Base-by-base conservation (phyloP, 768 basidiomycete species). In the Lentinula detonsa region DNA sequence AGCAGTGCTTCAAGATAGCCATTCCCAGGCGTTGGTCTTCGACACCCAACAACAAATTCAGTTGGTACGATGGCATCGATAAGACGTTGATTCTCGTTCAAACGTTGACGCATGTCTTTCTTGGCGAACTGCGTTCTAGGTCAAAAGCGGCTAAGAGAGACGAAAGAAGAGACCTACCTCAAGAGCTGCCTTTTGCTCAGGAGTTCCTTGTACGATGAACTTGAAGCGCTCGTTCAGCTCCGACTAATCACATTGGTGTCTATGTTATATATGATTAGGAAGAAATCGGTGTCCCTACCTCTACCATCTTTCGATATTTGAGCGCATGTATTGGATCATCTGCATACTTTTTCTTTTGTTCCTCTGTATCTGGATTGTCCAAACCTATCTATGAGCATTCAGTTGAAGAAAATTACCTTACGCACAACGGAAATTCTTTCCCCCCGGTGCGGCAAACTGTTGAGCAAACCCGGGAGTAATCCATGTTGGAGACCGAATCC, bases 1-100 rank as follows among this genome's bases (percentile, higher is more conserved):
- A 75, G 74, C 3, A 83, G 68, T 0, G 82, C 78, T 62, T 82
- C 79, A 46, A 83, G 71, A 63, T 81, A 84, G 7, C 82, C 81
- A 3, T 78, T 78, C 1, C 80, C 81, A 2, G 80, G 78, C 0
- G 82, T 84, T 13, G 81, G 71, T 15, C 82, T 70, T 31, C 80
- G 71, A 68, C 81, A 83, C 3, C 74, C 77, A 18, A 82, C 77
- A 8, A 74, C 69, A 60, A 81, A 83, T 23, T 74, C 62, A 13
- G 62, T 65, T 16, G 81, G 79, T 3, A 79, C 67, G 23, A 81
- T 68, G 37, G 65, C 65, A 15, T 68, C 59, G 16, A 68, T 66
- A 7, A 68, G 45, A 1, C 65, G 62, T 45, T 66, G 49, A 34
- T 68, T 34, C 4, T 60, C 63, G 28, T 57, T 62, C 15, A 69